These are phyloP conservation scores for Mycena kentingensis DNA, from an alignment of 768 basidiomycete genomes.

Conservation along the genomic window DNA sequence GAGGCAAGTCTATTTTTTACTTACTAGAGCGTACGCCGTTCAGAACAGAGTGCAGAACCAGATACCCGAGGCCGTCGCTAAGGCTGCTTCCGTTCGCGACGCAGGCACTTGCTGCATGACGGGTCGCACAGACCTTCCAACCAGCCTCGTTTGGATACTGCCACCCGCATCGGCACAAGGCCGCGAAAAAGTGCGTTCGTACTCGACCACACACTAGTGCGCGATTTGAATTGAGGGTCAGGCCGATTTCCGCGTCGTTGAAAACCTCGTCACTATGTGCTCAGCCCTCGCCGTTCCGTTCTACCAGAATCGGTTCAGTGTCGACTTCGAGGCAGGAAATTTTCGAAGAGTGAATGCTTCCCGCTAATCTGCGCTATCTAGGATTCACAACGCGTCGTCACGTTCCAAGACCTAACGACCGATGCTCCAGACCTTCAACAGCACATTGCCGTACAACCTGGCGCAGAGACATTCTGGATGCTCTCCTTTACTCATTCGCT, in stretches of 20 bases:
- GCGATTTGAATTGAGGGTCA: no score
- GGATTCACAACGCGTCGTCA: constrained; percentile 1
- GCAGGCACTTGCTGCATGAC: constrained; percentile 2
- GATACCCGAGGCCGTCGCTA: neutral
- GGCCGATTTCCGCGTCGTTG: neutral
- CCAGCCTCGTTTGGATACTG: neutral
- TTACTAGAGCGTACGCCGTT: neutral
- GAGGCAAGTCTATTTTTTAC: no score
- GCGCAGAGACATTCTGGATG: constrained; percentile 4
- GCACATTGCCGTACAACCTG: constrained; percentile 2
- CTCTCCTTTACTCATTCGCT: constrained; percentile 5
- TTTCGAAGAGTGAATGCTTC: no score
- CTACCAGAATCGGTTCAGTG: constrained; percentile 4
- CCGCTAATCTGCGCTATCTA: neutral
- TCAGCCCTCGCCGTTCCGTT: neutral
- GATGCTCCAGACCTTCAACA: neutral
- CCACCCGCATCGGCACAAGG: neutral
- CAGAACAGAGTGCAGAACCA: neutral
- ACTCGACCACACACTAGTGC: no score
- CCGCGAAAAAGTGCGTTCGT: no score
- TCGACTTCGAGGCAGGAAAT: neutral
- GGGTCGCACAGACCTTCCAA: neutral
- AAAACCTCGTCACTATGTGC: constrained; percentile 1
- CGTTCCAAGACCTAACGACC: constrained; percentile 3
- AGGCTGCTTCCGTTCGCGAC: neutral